phyloP scores from a whole-genome alignment of 2,329 filamentous ascomycete species.

The Catunica adiposa region DNA sequence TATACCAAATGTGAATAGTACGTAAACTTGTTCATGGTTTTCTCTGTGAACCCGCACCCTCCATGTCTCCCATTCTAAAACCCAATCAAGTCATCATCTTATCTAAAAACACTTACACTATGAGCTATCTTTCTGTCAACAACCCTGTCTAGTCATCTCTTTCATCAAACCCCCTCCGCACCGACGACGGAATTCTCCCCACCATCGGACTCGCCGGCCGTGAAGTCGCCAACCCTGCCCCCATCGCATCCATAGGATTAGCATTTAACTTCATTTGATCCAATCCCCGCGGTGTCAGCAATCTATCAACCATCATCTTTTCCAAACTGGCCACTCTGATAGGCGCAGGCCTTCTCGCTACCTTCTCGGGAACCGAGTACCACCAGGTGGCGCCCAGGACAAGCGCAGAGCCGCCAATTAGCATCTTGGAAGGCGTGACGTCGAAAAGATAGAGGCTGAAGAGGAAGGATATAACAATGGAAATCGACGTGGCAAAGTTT shows the following conservation, averaged over 20 bases:
- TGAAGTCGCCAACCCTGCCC: slow-evolving; percentile 9
- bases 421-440: slow-evolving; percentile 62
- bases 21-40: too few relatives aligned
- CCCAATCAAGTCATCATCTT: too few relatives aligned
- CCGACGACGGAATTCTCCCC: slow-evolving; percentile 12
- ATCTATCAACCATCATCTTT: slow-evolving; percentile 46
- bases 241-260: slow-evolving; percentile 12
- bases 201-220: slow-evolving; percentile 13
- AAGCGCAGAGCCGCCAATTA: slow-evolving; percentile 59
- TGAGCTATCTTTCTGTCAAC: too few relatives aligned
- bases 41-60: too few relatives aligned
- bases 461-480: slow-evolving; percentile 72
- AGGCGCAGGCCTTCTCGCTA: slow-evolving; percentile 39
- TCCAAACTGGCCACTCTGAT: slow-evolving; percentile 60
- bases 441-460: slow-evolving; percentile 77
- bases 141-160: neutral
- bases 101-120: too few relatives aligned
- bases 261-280: slow-evolving; percentile 9
- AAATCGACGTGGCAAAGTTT: slow-evolving; percentile 85
- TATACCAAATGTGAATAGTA: too few relatives aligned
- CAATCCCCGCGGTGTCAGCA: slow-evolving; percentile 23
- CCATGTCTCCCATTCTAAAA: too few relatives aligned
- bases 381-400: slow-evolving; percentile 74
- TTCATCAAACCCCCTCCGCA: slow-evolving; percentile 11
- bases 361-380: slow-evolving; percentile 52